Evolutionary conservation across 2,329 filamentous ascomycete species (phyloP).

Genomic region (Colletotrichum lentis): DNA sequence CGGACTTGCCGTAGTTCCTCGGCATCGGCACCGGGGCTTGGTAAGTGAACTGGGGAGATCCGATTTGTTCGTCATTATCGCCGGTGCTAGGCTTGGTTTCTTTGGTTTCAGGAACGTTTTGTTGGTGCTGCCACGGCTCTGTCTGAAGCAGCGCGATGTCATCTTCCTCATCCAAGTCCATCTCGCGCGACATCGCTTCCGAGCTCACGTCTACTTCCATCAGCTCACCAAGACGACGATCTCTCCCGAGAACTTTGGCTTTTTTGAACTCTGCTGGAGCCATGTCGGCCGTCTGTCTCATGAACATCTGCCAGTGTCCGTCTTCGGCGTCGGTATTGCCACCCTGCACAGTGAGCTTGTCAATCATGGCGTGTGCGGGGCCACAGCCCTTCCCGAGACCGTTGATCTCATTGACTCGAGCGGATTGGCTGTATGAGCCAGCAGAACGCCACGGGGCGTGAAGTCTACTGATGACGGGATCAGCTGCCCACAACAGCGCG

Average conservation of each 20-base stretch:
- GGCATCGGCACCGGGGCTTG: conserved; percentile 16
- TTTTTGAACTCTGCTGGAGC: conserved; percentile 3
- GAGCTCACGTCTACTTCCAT: conserved; percentile 2
- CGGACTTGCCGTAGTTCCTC: background rate
- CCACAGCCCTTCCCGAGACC: conserved; percentile 10
- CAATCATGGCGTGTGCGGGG: background rate
- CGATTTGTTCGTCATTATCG: background rate
- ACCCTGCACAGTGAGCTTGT: conserved; percentile 38
- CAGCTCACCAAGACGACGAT: conserved; percentile 42
- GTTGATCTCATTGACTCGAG: conserved; percentile 20
- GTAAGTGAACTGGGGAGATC: conserved; percentile 6
- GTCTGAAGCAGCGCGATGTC: conserved; percentile 3
- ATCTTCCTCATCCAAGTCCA: conserved; percentile 9
- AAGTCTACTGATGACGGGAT: conserved; percentile 48
- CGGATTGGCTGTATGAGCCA: conserved; percentile 23
- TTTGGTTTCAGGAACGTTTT: background rate
- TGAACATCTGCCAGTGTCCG: background rate
- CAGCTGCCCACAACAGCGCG: conserved; percentile 48
- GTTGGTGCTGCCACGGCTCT: conserved; percentile 28
- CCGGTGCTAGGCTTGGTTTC: background rate
- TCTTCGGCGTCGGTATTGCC: conserved; percentile 22
- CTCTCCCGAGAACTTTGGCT: conserved; percentile 40
- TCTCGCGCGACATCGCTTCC: conserved; percentile 5
- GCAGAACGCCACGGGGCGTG: conserved; percentile 47
- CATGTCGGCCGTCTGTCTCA: background rate